Percentiles rank a stretch among this genome's conserved stretches.
Conservation (phyloP, 106 monocot genomes). For the Dendrobium officinale region DNA sequence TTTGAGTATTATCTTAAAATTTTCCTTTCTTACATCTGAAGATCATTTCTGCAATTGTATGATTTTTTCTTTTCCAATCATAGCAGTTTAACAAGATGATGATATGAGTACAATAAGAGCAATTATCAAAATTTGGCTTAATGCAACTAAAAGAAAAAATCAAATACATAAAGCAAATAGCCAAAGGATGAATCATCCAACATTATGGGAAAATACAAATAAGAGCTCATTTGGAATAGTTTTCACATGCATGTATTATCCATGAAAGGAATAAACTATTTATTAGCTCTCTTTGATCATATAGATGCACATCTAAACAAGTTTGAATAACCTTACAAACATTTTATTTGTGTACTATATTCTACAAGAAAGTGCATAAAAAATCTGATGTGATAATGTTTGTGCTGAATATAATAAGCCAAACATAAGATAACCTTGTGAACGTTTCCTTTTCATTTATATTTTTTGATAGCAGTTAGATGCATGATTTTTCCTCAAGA, state of each 20-base stretch:
- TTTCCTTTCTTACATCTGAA: no score
- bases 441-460: background rate
- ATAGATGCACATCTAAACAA: background rate
- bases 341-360: background rate
- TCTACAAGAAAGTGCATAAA: background rate
- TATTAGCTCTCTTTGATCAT: background rate
- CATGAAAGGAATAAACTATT: background rate
- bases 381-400: background rate
- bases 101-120: no score
- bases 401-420: background rate
- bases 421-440: background rate
- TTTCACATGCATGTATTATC: background rate
- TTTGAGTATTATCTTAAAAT: no score
- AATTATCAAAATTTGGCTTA: no score
- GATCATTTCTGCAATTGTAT: no score
- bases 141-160: no score
- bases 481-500: background rate
- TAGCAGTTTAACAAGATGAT: no score
- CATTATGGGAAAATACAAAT: no score
- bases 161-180: no score
- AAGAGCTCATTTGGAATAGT: no score
- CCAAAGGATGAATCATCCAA: no score
- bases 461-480: background rate
- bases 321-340: no score
- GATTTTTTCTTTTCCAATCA: background rate